Conservation (phyloP, 106 monocot genomes). For the Alisma plantagoaquatica region DNA sequence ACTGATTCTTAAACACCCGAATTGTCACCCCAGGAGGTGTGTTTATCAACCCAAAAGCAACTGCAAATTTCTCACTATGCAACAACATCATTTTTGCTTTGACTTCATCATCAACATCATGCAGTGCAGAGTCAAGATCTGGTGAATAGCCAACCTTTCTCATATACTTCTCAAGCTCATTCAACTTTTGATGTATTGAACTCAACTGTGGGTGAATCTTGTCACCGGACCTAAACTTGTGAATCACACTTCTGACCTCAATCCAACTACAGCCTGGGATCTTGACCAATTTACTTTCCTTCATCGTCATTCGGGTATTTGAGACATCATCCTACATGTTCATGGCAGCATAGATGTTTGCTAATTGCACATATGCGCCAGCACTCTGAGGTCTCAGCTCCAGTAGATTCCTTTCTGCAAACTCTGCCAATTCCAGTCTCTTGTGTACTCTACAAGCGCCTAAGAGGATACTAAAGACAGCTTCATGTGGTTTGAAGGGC, state of each 20-base stretch:
- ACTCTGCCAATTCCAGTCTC: constrained; percentile 47
- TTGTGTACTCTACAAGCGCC: constrained; percentile 52
- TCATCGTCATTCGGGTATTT: constrained; percentile 51
- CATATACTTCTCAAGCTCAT: constrained; percentile 26
- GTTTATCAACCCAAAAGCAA: constrained; percentile 52
- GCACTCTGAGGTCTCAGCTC: constrained; percentile 53
- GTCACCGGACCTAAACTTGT: constrained; percentile 56
- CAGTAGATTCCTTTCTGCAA: constrained; percentile 44
- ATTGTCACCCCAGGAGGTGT: constrained; percentile 17
- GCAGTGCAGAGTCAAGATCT: constrained; percentile 37
- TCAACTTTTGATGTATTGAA: constrained; percentile 36
- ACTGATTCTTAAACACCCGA: constrained; percentile 61
- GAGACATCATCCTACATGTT: constrained; percentile 50
- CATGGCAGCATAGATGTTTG: constrained; percentile 55
- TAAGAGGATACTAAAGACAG: constrained; percentile 48
- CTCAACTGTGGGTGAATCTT: constrained; percentile 39
- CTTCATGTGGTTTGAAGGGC: constrained; percentile 33
- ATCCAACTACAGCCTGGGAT: constrained; percentile 76
- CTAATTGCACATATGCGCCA: constrained; percentile 67
- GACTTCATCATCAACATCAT: constrained; percentile 34
- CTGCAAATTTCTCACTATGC: constrained; percentile 71
- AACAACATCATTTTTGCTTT: constrained; percentile 36
- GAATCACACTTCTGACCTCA: constrained; percentile 25
- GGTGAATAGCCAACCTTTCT: constrained; percentile 38
- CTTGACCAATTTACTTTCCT: constrained; percentile 43